A percentile compares a stretch with the other conserved stretches of the same genome.
These are phyloP conservation scores for Fermentozyma sake DNA, from an alignment of 1,139 yeast genomes.

Conservation along the genomic window DNA sequence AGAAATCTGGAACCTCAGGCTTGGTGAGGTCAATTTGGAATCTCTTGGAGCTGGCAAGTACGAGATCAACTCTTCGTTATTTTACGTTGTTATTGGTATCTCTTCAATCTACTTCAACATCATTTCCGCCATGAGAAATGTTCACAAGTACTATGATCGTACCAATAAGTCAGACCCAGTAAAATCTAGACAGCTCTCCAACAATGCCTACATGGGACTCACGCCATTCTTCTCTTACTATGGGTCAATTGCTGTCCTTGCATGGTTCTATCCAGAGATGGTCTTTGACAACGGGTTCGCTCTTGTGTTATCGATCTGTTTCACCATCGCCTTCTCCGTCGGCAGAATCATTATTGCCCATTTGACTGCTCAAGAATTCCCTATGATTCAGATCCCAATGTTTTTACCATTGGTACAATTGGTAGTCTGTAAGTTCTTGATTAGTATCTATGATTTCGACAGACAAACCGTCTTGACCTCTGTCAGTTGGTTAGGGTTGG, in stretches of 20 bases:
- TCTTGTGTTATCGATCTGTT: slow-evolving; percentile 63
- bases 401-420: slow-evolving; percentile 61
- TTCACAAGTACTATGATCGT: slow-evolving; percentile 45
- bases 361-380: slow-evolving; percentile 75
- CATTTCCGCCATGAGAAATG: slow-evolving; percentile 68
- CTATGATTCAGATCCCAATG: slow-evolving; percentile 66
- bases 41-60: slow-evolving; percentile 23
- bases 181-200: slow-evolving; percentile 21
- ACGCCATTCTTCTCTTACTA: slow-evolving; percentile 70
- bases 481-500: slow-evolving; percentile 69
- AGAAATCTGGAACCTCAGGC: slow-evolving; percentile 52
- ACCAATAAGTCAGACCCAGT: slow-evolving; percentile 12
- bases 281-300: slow-evolving; percentile 51
- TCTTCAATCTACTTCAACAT: slow-evolving; percentile 67
- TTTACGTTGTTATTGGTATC: slow-evolving; percentile 48
- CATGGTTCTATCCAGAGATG: slow-evolving; percentile 47
- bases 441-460: slow-evolving; percentile 35
- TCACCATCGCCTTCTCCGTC: slow-evolving; percentile 75
- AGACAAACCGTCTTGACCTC: slow-evolving; percentile 37
- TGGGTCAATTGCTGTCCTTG: slow-evolving; percentile 44
- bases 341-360: slow-evolving; percentile 90
- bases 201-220: slow-evolving; percentile 57
- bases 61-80: slow-evolving; percentile 33
- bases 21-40: slow-evolving; percentile 30
- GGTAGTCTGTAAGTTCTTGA: slow-evolving; percentile 35